Evolutionary conservation across 2,329 filamentous ascomycete genomes (phyloP).

Genomic region (Cercospora sp.): DNA sequence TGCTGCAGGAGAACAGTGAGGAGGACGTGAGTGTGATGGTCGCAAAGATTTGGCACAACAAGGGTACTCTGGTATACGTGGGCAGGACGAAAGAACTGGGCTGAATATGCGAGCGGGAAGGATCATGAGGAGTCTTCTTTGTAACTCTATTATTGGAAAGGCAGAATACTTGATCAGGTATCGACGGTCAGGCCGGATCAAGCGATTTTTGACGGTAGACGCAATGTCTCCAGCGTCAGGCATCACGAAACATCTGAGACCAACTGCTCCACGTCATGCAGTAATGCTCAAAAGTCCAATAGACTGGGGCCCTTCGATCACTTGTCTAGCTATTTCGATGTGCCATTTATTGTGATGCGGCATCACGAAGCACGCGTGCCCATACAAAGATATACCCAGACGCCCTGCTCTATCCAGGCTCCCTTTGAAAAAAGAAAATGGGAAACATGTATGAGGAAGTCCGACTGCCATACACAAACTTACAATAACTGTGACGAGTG

Average conservation of each 20-base stretch:
- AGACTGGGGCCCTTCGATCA: not conserved
- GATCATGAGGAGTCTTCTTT: not conserved
- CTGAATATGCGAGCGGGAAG: not conserved
- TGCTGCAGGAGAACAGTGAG: not conserved
- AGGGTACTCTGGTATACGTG: not conserved
- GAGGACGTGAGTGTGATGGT: not conserved
- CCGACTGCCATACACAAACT: no score
- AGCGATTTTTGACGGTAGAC: not conserved
- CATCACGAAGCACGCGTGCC: not conserved
- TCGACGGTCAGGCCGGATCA: not conserved
- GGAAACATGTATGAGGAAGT: no score
- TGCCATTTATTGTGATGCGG: not conserved
- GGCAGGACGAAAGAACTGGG: not conserved
- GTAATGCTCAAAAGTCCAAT: not conserved
- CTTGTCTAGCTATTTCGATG: not conserved
- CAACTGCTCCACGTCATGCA: no score
- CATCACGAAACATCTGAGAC: not conserved
- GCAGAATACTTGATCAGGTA: not conserved
- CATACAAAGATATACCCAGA: no score
- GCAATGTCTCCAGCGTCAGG: not conserved
- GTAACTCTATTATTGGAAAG: not conserved
- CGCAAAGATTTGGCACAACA: not conserved
- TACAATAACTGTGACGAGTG: no score
- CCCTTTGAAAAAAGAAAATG: no score
- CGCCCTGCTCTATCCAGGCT: no score